Evolutionary conservation across 176 grass and related monocot genomes (phyloP), one percentile per base, ranked within the genome.

Genomic region (Lolium multiflorum): DNA sequence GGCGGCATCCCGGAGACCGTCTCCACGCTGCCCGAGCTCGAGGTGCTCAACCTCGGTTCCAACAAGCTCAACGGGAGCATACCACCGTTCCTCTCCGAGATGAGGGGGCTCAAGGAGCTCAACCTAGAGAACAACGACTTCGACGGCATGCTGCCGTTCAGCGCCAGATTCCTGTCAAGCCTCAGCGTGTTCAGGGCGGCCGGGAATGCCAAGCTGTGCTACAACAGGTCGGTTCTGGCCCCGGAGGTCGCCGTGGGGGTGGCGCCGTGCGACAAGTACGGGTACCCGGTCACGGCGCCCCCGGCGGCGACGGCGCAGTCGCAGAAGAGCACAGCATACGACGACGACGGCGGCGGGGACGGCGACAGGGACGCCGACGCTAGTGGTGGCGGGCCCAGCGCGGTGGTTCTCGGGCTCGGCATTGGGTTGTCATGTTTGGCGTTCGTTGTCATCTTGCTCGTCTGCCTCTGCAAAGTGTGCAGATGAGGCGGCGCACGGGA

Each of bases 401-500:
- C 85, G 48, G 78, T 86, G 61, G 93, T 99, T 80, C 97, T 99
- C n/a, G 97, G 92, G 17, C 86, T 94, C 38, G 94, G 92, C 92
- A 99, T 99, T 39, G 97, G 97, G 5, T 61, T 99, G 14, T 99
- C 94, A 25, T 94, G 94, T 85, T 82, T 99, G 10, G 94, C 92
- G 10, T 99, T 99, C 88, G 63, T 92, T 22, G 92, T 93, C 43
- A 91, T 96, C 84, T 83, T 99, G 84, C 82, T 96, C 37, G 84
- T 96, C 89, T 99, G 97, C 92, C 70, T 99, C 87, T 99, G 94
- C 85, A 96, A 94, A 77, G 87, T 95, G 47, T 99, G 97, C 51
- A 52, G 92, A 72, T 94, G 92, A 59, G 90, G 51, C 89, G 94
- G 43, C 25, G 37, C 39, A 37, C 38, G 38, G 37, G 44, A 28